A percentile compares a stretch with the other conserved stretches of the same genome.
phyloP scores from a whole-genome alignment of 305 asterid species.

The Withania somnifera region DNA sequence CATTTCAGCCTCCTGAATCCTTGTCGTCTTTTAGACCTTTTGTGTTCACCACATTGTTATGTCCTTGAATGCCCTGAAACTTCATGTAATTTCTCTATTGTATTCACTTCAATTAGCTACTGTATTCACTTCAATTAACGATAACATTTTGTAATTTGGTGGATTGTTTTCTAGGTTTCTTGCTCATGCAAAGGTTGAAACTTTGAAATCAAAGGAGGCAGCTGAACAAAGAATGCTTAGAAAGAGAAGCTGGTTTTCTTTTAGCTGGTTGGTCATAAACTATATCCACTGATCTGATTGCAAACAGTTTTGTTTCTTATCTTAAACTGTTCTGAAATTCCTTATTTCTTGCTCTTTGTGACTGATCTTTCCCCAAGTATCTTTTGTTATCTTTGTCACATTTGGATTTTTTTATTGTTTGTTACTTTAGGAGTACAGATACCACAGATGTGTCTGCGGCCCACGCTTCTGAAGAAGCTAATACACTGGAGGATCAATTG shows the following conservation, averaged over 20 bases:
- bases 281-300: background rate
- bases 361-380: background rate
- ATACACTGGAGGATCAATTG: slow-evolving; percentile 59
- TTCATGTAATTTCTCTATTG: background rate
- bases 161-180: slow-evolving; percentile 62
- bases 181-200: slow-evolving; percentile 94
- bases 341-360: background rate
- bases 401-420: slow-evolving; percentile 7
- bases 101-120: too few species aligned
- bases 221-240: slow-evolving; percentile 67
- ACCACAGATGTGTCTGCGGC: slow-evolving; percentile 43
- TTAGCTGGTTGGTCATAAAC: slow-evolving; percentile 51
- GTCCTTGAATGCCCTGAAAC: background rate
- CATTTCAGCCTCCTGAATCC: background rate
- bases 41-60: background rate
- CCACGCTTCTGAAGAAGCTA: slow-evolving; percentile 49
- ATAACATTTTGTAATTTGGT: background rate
- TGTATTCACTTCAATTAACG: background rate
- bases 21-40: background rate
- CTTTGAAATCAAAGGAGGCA: slow-evolving; percentile 95
- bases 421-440: slow-evolving; percentile 53
- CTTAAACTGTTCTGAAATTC: background rate
- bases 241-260: slow-evolving; percentile 84
- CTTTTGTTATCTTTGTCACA: background rate
- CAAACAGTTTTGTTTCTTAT: background rate